Percentiles rank a stretch among this genome's conserved stretches.
These are phyloP conservation scores for Talaromyces sp. DNA, from an alignment of 2,329 filamentous ascomycete genomes.

Conservation along the genomic window DNA sequence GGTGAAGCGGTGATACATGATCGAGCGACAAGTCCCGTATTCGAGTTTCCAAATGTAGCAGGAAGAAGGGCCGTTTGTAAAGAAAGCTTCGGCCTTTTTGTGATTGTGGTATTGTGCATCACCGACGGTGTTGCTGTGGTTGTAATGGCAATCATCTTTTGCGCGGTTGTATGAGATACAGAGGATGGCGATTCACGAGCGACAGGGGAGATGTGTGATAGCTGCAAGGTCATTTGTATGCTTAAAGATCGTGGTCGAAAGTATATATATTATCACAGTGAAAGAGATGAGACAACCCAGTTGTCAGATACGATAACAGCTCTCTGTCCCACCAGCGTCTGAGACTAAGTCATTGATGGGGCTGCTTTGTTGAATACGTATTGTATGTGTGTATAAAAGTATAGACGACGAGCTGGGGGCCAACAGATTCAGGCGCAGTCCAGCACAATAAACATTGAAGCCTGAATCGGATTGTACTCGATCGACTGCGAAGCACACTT, in stretches of 20 bases:
- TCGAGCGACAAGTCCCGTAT: constrained; percentile 11
- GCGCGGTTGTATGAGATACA: constrained; percentile 17
- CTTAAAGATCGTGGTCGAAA: constrained; percentile 3
- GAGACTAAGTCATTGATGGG: constrained; percentile 6
- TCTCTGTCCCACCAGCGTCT: neutral
- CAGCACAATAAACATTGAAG: neutral
- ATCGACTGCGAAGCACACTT: neutral
- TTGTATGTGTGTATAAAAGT: neutral
- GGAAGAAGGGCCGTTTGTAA: constrained; percentile 56
- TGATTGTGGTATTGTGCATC: constrained; percentile 21
- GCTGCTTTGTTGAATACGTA: constrained; percentile 8
- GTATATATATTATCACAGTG: neutral
- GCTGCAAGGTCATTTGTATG: constrained; percentile 21
- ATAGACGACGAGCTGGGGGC: neutral
- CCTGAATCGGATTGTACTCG: constrained; percentile 6
- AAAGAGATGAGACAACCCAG: neutral
- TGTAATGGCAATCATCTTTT: constrained; percentile 20
- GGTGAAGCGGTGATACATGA: constrained; percentile 51
- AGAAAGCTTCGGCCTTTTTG: constrained; percentile 58
- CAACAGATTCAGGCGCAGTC: constrained; percentile 9
- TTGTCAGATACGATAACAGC: constrained; percentile 14
- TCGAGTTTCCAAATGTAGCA: constrained; percentile 52
- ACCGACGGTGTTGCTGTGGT: constrained; percentile 20
- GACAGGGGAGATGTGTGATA: constrained; percentile 17
- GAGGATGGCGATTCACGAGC: constrained; percentile 20